These are phyloP conservation scores for Claviceps cyperi DNA, from an alignment of 2,329 filamentous ascomycete genomes.

Conservation along the genomic window DNA sequence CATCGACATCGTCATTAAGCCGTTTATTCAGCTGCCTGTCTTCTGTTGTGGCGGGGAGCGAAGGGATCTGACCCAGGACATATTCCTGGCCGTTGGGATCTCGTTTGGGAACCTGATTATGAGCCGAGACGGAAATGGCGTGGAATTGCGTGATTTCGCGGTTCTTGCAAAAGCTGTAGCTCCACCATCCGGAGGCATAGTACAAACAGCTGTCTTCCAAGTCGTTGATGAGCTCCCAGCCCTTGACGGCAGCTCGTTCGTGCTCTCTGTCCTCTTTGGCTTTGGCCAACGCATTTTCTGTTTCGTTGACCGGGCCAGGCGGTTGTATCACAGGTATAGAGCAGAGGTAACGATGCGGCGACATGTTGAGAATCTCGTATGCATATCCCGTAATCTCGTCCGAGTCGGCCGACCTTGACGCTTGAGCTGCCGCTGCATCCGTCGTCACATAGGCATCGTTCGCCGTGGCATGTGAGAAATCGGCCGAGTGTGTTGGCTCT, in stretches of 20 bases:
- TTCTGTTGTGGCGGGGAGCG: constrained; percentile 16
- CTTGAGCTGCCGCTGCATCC: not conserved
- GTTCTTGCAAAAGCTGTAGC: constrained; percentile 87
- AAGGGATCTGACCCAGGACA: constrained; percentile 48
- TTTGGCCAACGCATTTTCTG: constrained; percentile 50
- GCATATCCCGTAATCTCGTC: constrained; percentile 12
- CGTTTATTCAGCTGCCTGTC: constrained; percentile 6
- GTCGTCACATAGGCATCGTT: constrained; percentile 8
- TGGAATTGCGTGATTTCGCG: constrained; percentile 83
- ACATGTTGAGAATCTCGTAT: constrained; percentile 64
- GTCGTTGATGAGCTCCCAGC: constrained; percentile 64
- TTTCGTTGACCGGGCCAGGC: constrained; percentile 42
- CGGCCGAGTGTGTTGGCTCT: constrained; percentile 25
- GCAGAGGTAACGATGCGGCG: constrained; percentile 65
- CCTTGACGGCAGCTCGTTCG: constrained; percentile 58
- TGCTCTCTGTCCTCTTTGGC: constrained; percentile 71
- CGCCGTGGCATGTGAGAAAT: constrained; percentile 26
- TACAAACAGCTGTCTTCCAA: constrained; percentile 79
- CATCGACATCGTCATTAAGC: constrained; percentile 7
- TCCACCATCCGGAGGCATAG: constrained; percentile 81
- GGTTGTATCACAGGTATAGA: constrained; percentile 59
- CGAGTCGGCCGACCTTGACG: constrained; percentile 16
- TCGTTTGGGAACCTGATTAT: constrained; percentile 59
- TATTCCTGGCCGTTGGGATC: constrained; percentile 66
- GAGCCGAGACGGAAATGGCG: constrained; percentile 52